Evolutionary conservation across 495 filamentous ascomycete genomes (phyloP), one percentile per base, ranked within the genome.

Genomic region (Daldinia decipiens): DNA sequence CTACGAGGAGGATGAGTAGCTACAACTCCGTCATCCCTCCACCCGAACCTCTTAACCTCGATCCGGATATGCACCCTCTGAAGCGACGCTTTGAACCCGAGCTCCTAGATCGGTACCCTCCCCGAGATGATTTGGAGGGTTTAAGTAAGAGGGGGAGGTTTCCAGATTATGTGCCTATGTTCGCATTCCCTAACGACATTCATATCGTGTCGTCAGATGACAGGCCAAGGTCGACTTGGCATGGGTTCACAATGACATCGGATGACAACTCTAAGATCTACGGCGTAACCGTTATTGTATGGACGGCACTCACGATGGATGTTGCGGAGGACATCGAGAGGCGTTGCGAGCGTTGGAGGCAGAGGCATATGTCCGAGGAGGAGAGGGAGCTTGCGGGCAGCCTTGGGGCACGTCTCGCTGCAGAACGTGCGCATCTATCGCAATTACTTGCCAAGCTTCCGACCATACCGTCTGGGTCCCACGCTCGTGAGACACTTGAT

Each of bases 141-240:
- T 93, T 97, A 69, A 89, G 91, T 75, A 87, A 91, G 75, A 89
- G 95, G 74, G 94, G 93, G 47, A 88, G 88, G 58, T 98, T 99
- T 77, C 95, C 95, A 3, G 95, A 99, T 75, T 98, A 97, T 72
- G 93, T 99, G 39, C 95, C 95, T 27, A 98, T 99, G 95, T 99
- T 98, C 74, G 94, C 95, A 21, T 99, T 98, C 74, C 95, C 95
- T 29, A 97, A 99, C 78, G 95, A 99, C 79, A 93, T 99, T 72
- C 93, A 93, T 62, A 95, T 99, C 57, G 92, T 98, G 7, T 97
- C 95, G 8, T 93, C 93, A 1, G 95, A 99, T 75, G 94, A 98
- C 75, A 87, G 93, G 67, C 95, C 95, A 1, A 85, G 94, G 60
- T 91, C 95, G 47, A 97, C 95, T 21, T 99, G 95, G 95, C 95